Evolutionary conservation across 2,329 filamentous ascomycete genomes (phyloP).

Genomic region (Huntiella omanensis): DNA sequence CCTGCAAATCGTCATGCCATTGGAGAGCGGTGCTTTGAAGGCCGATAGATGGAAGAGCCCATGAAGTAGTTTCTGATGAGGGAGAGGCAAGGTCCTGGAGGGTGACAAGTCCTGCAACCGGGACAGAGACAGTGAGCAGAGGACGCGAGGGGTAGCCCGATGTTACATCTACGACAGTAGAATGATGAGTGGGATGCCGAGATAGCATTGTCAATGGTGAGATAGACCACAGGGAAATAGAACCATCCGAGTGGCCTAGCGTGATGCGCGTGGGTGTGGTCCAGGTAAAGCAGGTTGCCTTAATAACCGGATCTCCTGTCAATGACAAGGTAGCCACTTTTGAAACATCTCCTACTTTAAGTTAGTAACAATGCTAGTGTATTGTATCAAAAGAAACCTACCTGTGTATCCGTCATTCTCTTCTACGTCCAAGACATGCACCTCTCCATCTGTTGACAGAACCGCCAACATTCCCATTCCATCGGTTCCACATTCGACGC

Average conservation of each 20-base stretch:
- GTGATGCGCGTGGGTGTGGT: slow-evolving; percentile 34
- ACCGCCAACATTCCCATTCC: slow-evolving; percentile 27
- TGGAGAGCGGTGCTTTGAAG: slow-evolving; percentile 34
- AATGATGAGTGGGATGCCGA: slow-evolving; percentile 34
- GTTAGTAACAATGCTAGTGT: slow-evolving; percentile 9
- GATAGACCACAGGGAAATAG: slow-evolving; percentile 37
- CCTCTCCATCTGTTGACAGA: slow-evolving; percentile 30
- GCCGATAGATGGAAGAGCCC: slow-evolving; percentile 29
- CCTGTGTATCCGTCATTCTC: slow-evolving; percentile 15
- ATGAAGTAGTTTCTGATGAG: slow-evolving; percentile 33
- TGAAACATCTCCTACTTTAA: slow-evolving; percentile 24
- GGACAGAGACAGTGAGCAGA: slow-evolving; percentile 34
- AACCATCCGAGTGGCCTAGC: slow-evolving; percentile 37
- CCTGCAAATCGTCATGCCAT: slow-evolving; percentile 36
- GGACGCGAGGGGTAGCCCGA: slow-evolving; percentile 38
- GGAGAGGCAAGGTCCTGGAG: slow-evolving; percentile 34
- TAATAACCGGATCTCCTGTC: slow-evolving; percentile 26
- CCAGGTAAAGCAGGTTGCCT: slow-evolving; percentile 36
- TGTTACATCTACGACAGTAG: slow-evolving; percentile 32
- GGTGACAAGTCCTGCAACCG: slow-evolving; percentile 33
- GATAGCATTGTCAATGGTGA: slow-evolving; percentile 29
- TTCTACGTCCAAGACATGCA: slow-evolving; percentile 28
- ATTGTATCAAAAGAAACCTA: background rate
- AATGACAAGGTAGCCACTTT: slow-evolving; percentile 25
- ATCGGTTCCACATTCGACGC: slow-evolving; percentile 22